A percentile compares a stretch with the other conserved stretches of the same genome.
Conservation (phyloP, 2,329 filamentous ascomycete genomes). For the Nigrospora osmanthi region DNA sequence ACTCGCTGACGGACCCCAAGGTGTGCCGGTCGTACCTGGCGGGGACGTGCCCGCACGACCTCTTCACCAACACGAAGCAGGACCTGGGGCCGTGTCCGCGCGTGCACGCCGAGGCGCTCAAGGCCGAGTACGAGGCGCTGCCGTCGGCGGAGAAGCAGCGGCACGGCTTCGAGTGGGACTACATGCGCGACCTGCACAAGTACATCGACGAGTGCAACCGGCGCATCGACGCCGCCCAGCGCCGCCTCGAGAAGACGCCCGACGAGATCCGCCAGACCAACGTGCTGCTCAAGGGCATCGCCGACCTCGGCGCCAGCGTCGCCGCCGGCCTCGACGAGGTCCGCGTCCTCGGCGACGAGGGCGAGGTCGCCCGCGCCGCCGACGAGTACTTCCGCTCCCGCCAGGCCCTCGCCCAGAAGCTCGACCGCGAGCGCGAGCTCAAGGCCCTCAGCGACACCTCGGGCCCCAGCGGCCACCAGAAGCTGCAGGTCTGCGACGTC, state of each 20-base stretch:
- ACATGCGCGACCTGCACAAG: slow-evolving; percentile 90
- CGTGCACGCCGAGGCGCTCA: slow-evolving; percentile 80
- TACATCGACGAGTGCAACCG: slow-evolving; percentile 97
- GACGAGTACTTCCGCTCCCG: slow-evolving; percentile 84
- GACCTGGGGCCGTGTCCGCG: slow-evolving; percentile 86
- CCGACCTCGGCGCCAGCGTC: slow-evolving; percentile 71
- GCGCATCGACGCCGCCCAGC: slow-evolving; percentile 83
- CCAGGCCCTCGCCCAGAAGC: slow-evolving; percentile 71
- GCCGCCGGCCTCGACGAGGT: slow-evolving; percentile 80
- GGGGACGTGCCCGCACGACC: slow-evolving; percentile 93
- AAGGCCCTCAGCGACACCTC: slow-evolving; percentile 87
- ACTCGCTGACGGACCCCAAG: slow-evolving; percentile 84
- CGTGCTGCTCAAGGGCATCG: slow-evolving; percentile 76
- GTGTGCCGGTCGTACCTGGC: slow-evolving; percentile 91
- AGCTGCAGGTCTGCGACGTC: slow-evolving; percentile 96
- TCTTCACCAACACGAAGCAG: slow-evolving; percentile 99
- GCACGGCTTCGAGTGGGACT: slow-evolving; percentile 93
- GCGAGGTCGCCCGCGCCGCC: slow-evolving; percentile 72
- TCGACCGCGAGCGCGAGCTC: slow-evolving; percentile 78
- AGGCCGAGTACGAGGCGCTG: slow-evolving; percentile 77
- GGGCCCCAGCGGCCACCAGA: slow-evolving; percentile 91
- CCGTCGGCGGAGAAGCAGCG: slow-evolving; percentile 63
- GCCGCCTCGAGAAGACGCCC: slow-evolving; percentile 89
- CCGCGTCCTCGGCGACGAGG: slow-evolving; percentile 73
- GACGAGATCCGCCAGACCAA: slow-evolving; percentile 97